Evolutionary conservation across 345 rosid genomes (phyloP), one percentile per base, ranked within the genome.

Genomic region (Physaria fendleri): DNA sequence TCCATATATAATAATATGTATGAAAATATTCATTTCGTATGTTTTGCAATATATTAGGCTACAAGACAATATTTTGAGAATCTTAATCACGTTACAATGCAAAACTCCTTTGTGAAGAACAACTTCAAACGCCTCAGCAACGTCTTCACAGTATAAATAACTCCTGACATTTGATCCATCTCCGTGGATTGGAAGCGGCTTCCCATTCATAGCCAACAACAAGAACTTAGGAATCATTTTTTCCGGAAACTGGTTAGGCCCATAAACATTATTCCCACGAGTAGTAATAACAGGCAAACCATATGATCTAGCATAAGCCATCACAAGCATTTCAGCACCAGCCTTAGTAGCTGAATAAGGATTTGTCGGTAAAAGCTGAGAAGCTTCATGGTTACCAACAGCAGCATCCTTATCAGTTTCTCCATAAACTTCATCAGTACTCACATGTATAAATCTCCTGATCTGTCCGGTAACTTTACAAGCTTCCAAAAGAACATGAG

Each of bases 341-440:
- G 88, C 85, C 56, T 82, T 83, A 5, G 85, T 83, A 0, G 89
- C 89, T 5, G 89, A 83, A 59, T 81, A 83, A 3, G 89, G 89
- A 39, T 81, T 83, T 6, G 89, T 80, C 0, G 89, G 89, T 10
- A 83, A 69, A 1, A 83, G 66, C 73, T 80, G 88, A 33, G 88
- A 83, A 56, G 88, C 85, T 55, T 83, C 85, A 14, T 75, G 80
- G 59, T 81, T 83, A 4, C 85, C 89, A 0, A 78, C 70, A 8
- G 78, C 82, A 37, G 80, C 76, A 41, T 81, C 89, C 64, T 74
- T 64, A 17, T 77, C 85, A 1, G 89, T 83, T 65, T 83, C 88
- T 1, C 88, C 88, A 42, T 82, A 82, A 18, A 82, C 88, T 52
- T 82, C 85, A 64, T 82, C 89, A 0, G 85, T 83, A 42, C 89